Percentiles rank a stretch among this genome's conserved stretches.
Conservation (phyloP, 768 basidiomycete species). For the Xerocomellus intermedius region DNA sequence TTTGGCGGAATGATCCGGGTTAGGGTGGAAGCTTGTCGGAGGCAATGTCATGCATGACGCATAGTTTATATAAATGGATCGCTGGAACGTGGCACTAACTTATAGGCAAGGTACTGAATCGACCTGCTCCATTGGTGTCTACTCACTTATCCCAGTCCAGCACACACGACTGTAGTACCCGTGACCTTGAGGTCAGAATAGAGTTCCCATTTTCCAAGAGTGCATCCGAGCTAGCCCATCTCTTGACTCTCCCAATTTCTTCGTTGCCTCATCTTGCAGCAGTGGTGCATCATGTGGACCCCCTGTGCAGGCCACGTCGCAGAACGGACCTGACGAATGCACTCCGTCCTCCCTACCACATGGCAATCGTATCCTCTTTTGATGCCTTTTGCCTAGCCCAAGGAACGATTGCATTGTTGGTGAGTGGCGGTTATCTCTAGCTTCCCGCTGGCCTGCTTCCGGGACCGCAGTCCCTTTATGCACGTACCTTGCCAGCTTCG, state of each 20-base stretch:
- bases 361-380: neutral
- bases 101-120: too few relatives aligned
- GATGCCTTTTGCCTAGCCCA: neutral
- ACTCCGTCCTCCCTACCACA: neutral
- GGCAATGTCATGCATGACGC: neutral
- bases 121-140: neutral
- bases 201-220: neutral
- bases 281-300: slow-evolving; percentile 1
- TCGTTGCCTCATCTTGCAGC: neutral
- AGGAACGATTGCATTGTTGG: neutral
- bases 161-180: neutral
- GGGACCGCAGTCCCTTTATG: slow-evolving; percentile 2
- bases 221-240: neutral
- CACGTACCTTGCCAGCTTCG: neutral
- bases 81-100: too few relatives aligned
- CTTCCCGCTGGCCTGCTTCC: neutral
- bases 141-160: neutral
- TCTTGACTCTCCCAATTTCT: neutral
- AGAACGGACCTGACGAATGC: neutral
- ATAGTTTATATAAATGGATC: neutral
- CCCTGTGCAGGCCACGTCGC: neutral
- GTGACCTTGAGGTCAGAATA: slow-evolving; percentile 1
- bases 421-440: neutral
- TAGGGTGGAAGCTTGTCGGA: neutral
- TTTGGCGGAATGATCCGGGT: neutral